Conservation (phyloP, 768 basidiomycete species). For the Rhodotorula babjevae region DNA sequence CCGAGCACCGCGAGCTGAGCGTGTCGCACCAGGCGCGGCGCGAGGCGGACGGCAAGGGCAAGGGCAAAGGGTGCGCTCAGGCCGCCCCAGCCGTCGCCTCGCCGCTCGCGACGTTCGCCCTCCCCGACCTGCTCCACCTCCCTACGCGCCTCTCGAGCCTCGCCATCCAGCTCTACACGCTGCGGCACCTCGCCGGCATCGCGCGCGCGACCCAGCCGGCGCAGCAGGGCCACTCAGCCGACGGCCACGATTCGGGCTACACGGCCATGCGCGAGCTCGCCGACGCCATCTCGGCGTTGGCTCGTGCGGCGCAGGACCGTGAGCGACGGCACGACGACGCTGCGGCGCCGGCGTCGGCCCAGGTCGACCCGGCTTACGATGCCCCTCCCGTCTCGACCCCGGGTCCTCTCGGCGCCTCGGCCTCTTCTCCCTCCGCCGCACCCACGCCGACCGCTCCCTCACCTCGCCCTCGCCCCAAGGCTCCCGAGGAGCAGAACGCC, state of each 20-base stretch:
- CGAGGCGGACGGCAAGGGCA: not conserved
- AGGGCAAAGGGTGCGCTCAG: conserved; percentile 16
- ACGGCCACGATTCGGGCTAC: conserved; percentile 10
- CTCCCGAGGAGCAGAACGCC: conserved; percentile 13
- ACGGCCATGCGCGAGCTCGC: conserved; percentile 20
- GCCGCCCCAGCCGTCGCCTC: not conserved
- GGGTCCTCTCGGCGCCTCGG: not conserved
- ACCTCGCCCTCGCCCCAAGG: not conserved
- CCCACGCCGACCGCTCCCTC: no score
- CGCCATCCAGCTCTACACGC: conserved; percentile 36
- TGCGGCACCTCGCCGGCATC: conserved; percentile 34
- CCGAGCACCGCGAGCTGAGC: conserved; percentile 14
- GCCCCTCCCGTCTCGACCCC: no score
- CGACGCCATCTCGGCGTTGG: conserved; percentile 6
- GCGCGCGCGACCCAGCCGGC: conserved; percentile 30
- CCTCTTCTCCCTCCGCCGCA: not conserved
- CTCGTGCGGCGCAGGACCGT: not conserved
- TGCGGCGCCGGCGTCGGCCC: no score
- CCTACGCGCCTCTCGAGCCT: conserved; percentile 28
- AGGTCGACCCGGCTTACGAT: not conserved
- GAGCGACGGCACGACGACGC: not conserved
- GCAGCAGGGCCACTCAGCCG: not conserved
- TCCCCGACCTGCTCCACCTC: conserved; percentile 35
- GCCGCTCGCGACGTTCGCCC: conserved; percentile 7
- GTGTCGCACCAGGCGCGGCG: conserved; percentile 1